A percentile compares a stretch with the other conserved stretches of the same genome.
phyloP scores from a whole-genome alignment of 768 basidiomycete species.

The Boletellus sp. region DNA sequence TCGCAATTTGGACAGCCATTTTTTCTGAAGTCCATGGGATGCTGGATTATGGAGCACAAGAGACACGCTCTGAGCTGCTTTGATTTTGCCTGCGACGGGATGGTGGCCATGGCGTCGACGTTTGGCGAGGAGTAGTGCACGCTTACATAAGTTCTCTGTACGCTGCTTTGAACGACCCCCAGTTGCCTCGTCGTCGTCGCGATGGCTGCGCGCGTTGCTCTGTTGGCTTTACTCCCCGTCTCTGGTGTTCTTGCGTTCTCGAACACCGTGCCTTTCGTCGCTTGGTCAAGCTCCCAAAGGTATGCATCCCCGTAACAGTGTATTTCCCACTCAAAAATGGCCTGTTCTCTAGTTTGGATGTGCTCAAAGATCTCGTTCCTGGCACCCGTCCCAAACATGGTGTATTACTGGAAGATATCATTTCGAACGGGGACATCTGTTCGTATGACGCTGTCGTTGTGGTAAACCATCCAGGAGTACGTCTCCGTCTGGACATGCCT shows the following conservation, averaged over 20 bases:
- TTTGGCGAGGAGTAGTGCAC: too few relatives aligned
- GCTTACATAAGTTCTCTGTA: conserved; percentile 17
- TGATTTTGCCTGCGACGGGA: conserved; percentile 60
- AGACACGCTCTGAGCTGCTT: conserved; percentile 87
- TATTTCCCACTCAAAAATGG: not conserved
- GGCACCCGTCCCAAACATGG: conserved; percentile 27
- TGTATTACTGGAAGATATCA: conserved; percentile 43
- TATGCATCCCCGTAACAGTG: conserved; percentile 21
- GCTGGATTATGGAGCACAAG: conserved; percentile 87
- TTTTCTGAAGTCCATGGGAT: conserved; percentile 77
- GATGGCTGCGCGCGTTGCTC: conserved; percentile 44
- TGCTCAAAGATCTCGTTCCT: conserved; percentile 42
- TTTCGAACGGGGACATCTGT: conserved; percentile 49
- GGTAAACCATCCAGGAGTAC: conserved; percentile 69
- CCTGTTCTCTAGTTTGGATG: conserved; percentile 40
- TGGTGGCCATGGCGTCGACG: conserved; percentile 33
- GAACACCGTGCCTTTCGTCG: conserved; percentile 60
- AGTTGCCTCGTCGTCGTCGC: too few relatives aligned
- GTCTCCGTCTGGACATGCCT: conserved; percentile 23
- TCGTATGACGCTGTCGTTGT: conserved; percentile 62
- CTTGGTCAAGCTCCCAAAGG: conserved; percentile 65
- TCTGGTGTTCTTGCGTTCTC: conserved; percentile 50
- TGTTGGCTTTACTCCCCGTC: conserved; percentile 44
- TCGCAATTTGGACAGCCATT: conserved; percentile 97
- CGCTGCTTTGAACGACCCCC: too few relatives aligned